Evolutionary conservation across 2,329 filamentous ascomycete species (phyloP).

Genomic region (Exophiala bonariae): DNA sequence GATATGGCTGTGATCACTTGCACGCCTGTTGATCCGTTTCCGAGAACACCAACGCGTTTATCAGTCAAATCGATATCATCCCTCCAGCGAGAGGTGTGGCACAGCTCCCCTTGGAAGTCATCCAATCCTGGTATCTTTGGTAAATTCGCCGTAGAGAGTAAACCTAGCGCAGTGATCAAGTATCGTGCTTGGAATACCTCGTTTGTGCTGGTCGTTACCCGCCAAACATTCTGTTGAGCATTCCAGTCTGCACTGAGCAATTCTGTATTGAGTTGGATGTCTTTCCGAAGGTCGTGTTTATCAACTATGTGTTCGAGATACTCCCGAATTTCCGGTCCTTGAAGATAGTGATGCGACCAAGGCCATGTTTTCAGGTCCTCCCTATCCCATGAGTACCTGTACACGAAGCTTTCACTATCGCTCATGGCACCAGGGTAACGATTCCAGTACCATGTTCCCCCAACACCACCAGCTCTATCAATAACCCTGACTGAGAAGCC

Average conservation of each 20-base stretch:
- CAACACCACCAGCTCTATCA: slow-evolving; percentile 51
- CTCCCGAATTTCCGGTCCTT: slow-evolving; percentile 38
- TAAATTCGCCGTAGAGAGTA: slow-evolving; percentile 39
- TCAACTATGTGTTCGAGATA: slow-evolving; percentile 51
- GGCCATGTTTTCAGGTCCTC: slow-evolving; percentile 41
- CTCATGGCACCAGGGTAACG: slow-evolving; percentile 40
- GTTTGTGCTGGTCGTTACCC: slow-evolving; percentile 41
- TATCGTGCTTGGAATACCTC: slow-evolving; percentile 37
- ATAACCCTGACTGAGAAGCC: slow-evolving; percentile 51
- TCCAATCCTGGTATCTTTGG: slow-evolving; percentile 39
- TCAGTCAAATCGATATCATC: slow-evolving; percentile 8
- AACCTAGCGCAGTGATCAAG: slow-evolving; percentile 40
- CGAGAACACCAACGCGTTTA: slow-evolving; percentile 41
- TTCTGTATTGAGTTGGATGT: slow-evolving; percentile 45
- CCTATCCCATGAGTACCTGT: slow-evolving; percentile 42
- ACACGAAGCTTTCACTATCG: slow-evolving; percentile 23
- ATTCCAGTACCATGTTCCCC: slow-evolving; percentile 41
- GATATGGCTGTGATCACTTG: slow-evolving; percentile 33
- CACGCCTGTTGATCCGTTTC: slow-evolving; percentile 44
- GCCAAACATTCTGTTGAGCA: slow-evolving; percentile 40
- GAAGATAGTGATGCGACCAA: slow-evolving; percentile 34
- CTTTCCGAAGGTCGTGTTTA: slow-evolving; percentile 44
- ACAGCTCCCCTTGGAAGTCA: slow-evolving; percentile 39
- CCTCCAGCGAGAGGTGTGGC: slow-evolving; percentile 46
- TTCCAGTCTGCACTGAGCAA: slow-evolving; percentile 45